Evolutionary conservation across 371 early-diverging fungal species (phyloP), one percentile per base, ranked within the genome.

Genomic region (Mucor plumbeus): DNA sequence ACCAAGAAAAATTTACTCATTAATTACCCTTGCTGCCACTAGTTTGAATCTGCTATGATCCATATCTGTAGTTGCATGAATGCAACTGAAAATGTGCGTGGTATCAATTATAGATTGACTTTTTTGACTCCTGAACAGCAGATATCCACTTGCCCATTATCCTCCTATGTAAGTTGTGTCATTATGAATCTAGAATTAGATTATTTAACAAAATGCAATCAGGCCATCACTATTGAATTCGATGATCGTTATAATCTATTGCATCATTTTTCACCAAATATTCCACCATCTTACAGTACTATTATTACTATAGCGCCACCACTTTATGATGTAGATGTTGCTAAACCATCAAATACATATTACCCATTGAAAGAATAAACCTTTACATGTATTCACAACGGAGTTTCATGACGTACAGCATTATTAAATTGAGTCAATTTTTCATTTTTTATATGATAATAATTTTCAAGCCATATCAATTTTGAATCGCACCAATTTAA

Each of bases 31-130:
- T 34, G 59, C 11, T 19, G 31, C 6, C 35, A 13, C 9, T 40
- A 78, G 74, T 80, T 80, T 68, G 81, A 80, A 43, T 48, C 44
- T 36, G 71, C 71, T 35, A 76, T 80, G 41, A 56, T 72, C 33
- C 73, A 76, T 59, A 56, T 80, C 10, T 78, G 78, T 58, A 64
- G 74, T 56, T 80, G 81, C 70, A 78, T 80, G 75, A 80, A 80
- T 68, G 81, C 78, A 9, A 80, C 78, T n/a, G 81, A 80, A 73
- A 80, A 80, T 75, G 78, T 80, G 17, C 76, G 81, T 31, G 81
- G 81, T 31, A 80, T 80, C 41, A 80, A 80, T 53, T 77, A 74
- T 59, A 76, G 76, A 41, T 58, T 80, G 34, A 64, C 63, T 43
- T 74, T 67, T 40, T 61, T 70, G 35, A 61, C 76, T 53, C 67